Conservation (phyloP, 2,329 filamentous ascomycete species). For the Fusarium coicis region DNA sequence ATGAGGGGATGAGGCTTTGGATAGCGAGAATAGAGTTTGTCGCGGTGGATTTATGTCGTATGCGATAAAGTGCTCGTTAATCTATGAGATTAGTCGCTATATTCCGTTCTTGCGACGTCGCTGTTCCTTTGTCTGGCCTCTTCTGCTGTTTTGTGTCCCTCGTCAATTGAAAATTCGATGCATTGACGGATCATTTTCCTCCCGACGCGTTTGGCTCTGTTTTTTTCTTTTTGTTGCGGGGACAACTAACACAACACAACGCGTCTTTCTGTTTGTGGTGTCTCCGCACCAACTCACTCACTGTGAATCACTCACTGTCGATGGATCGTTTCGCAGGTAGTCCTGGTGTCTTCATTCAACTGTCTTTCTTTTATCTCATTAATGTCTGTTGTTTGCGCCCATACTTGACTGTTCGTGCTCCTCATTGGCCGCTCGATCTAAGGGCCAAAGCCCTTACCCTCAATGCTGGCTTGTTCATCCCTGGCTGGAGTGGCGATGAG, state of each 20-base stretch:
- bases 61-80: not conserved
- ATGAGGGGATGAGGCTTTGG: slow-evolving; percentile 7
- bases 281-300: slow-evolving; percentile 1
- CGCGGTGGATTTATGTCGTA: not conserved
- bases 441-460: not conserved
- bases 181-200: slow-evolving; percentile 31
- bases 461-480: slow-evolving; percentile 1
- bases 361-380: not conserved
- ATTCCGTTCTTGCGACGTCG: not conserved
- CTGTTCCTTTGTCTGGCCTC: not conserved
- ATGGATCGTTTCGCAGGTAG: fast-evolving
- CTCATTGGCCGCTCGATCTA: too few relatives aligned
- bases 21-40: slow-evolving; percentile 9
- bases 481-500: not conserved
- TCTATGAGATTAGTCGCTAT: not conserved
- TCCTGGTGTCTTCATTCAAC: not conserved
- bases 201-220: slow-evolving; percentile 7
- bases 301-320: not conserved
- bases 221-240: slow-evolving; percentile 14
- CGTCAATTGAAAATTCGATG: slow-evolving; percentile 23
- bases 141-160: slow-evolving; percentile 14
- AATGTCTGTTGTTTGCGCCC: not conserved
- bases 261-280: not conserved
- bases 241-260: slow-evolving; percentile 16
- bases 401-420: not conserved